Evolutionary conservation across 2,329 filamentous ascomycete species (phyloP).

Genomic region (Trichoderma simmonsii): DNA sequence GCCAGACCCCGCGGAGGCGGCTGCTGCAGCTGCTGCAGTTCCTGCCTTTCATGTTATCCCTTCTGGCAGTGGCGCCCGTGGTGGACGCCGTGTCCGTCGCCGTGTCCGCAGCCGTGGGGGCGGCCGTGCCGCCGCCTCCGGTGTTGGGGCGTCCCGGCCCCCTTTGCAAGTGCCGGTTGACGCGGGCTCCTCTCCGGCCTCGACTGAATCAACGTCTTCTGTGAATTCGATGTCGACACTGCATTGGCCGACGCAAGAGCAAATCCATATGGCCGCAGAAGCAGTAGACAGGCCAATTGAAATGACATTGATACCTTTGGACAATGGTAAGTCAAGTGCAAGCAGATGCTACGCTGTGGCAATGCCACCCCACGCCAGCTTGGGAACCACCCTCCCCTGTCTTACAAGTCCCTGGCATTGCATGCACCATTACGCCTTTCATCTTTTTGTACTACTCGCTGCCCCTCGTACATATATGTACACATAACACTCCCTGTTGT

Average conservation of each 20-base stretch:
- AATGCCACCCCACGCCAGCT: background rate
- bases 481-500: background rate
- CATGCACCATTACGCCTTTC: background rate
- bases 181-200: background rate
- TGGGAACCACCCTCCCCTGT: background rate
- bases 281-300: background rate
- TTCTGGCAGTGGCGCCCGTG: background rate
- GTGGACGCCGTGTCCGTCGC: background rate
- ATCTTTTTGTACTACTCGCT: background rate
- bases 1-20: background rate
- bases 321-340: background rate
- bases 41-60: background rate
- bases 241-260: background rate
- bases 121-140: background rate
- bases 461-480: background rate
- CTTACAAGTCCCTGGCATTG: background rate
- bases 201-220: background rate
- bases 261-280: background rate
- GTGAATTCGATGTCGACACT: background rate
- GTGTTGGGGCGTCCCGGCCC: conserved; percentile 15
- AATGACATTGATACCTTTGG: background rate
- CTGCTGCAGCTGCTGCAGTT: background rate
- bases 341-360: background rate
- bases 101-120: background rate
- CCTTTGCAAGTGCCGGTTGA: conserved; percentile 5